Base-by-base conservation (phyloP, 1,284 basidiomycete genomes). In the Cystobasidium slooffiae region DNA sequence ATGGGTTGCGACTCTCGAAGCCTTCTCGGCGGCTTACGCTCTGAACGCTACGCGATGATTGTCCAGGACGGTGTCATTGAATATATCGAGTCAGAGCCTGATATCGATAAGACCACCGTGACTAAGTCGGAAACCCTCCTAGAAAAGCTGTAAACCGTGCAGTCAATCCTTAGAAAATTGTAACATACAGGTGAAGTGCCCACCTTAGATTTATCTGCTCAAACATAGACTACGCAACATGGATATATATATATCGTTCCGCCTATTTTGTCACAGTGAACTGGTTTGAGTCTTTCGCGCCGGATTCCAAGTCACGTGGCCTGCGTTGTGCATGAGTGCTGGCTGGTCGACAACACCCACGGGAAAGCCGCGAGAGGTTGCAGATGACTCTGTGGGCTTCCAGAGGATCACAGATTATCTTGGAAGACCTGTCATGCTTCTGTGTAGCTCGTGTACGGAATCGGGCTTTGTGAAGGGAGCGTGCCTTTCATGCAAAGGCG, bases 81-180 rank as follows among this genome's bases (percentile, higher is more conserved):
- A 47, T 62, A 80, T 70, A 70, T 80, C 22, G 77, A 70, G 56
- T 31, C 20, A 24, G 80, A 81, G 75, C 76, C 78, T 39, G 67
- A 80, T 43, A 77, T 79, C 37, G 78, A 79, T 41, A 69, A 78
- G 39, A 77, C 80, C 37, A 78, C 78, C 8, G 78, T 81, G 43
- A 81, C 80, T 20, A 74, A 76, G 20, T 79, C 79, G 47, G 79
- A 78, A 68, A 78, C 79, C 62, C 76, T 81, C 18, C 72, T 81
- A 18, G 46, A 47, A 46, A 67, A 74, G 67, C 56, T 74, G 6
- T 74, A 56, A 55, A 52, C 39, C 31, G 22, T 20, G 51, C 37
- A 10, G 9, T 43, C 46, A 49, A 49, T 31, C 31, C 31, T 31
- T 31, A 31, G 31, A 31, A 5, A 31, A 31, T 31, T 31, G 31